Evolutionary conservation across 2,329 filamentous ascomycete genomes (phyloP).

Genomic region (Nemania sp.): DNA sequence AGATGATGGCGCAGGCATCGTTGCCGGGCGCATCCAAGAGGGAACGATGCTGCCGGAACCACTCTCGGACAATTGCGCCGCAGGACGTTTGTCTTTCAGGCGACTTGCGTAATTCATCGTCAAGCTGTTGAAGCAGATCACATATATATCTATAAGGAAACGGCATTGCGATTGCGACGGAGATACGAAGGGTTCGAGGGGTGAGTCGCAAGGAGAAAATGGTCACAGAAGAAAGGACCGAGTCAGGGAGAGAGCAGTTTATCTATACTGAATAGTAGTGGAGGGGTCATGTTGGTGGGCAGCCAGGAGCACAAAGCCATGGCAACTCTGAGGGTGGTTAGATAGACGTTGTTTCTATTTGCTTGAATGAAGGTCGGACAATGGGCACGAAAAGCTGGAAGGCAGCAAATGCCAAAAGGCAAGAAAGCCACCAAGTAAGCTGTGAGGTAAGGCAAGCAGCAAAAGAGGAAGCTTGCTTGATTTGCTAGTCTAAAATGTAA

Average conservation of each 20-base stretch:
- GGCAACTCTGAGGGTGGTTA: not conserved
- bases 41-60: slow-evolving; percentile 70
- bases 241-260: not conserved
- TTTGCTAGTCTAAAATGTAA: no score
- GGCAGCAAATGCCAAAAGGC: slow-evolving; percentile 2
- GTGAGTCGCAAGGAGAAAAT: slow-evolving; percentile 1
- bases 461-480: no score
- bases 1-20: slow-evolving; percentile 68
- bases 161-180: slow-evolving; percentile 45
- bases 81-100: slow-evolving; percentile 40
- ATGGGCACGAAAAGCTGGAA: not conserved
- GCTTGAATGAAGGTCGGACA: not conserved
- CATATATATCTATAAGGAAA: slow-evolving; percentile 73
- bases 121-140: slow-evolving; percentile 71
- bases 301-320: slow-evolving; percentile 18
- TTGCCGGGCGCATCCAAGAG: slow-evolving; percentile 61
- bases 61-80: slow-evolving; percentile 55
- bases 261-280: not conserved
- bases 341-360: not conserved
- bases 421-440: no score
- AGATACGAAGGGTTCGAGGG: not conserved
- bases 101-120: slow-evolving; percentile 48
- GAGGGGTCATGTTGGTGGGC: slow-evolving; percentile 23
- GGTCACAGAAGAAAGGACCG: not conserved
- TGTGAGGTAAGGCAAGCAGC: no score